Evolutionary conservation across 805 yeast species (phyloP).

Genomic region (Zygoascus bituminiphila): DNA sequence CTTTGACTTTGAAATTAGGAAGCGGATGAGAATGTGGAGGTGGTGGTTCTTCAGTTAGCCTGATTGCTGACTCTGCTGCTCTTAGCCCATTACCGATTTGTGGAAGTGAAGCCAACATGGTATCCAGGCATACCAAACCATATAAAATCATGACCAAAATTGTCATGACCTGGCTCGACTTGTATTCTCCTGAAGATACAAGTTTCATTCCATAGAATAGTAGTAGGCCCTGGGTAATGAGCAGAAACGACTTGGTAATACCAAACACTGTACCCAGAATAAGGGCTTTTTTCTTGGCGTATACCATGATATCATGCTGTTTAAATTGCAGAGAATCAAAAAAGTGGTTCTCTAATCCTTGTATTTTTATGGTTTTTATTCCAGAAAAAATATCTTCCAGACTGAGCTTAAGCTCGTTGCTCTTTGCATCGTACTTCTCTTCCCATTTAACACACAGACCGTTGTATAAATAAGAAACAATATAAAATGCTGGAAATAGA

Average conservation of each 20-base stretch:
- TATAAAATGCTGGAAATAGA: conserved; percentile 54
- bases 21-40: not conserved
- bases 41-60: not conserved
- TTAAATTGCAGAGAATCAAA: conserved; percentile 27
- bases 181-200: conserved; percentile 51
- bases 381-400: conserved; percentile 47
- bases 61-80: not conserved
- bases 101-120: conserved; percentile 60
- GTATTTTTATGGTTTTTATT: conserved; percentile 53
- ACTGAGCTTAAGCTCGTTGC: conserved; percentile 18
- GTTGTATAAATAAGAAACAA: conserved; percentile 47
- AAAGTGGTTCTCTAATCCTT: conserved; percentile 48
- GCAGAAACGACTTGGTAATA: conserved; percentile 42
- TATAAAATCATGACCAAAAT: conserved; percentile 68
- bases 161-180: conserved; percentile 50
- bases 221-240: conserved; percentile 61
- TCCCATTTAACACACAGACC: conserved; percentile 46
- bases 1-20: not conserved
- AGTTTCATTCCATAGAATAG: conserved; percentile 71
- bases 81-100: conserved; percentile 62
- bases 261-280: conserved; percentile 64
- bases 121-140: conserved; percentile 57
- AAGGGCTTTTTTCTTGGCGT: conserved; percentile 47
- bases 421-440: conserved; percentile 35
- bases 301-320: conserved; percentile 28